Conservation (phyloP, 2,329 filamentous ascomycete species). For the Stachybotrys elegans region DNA sequence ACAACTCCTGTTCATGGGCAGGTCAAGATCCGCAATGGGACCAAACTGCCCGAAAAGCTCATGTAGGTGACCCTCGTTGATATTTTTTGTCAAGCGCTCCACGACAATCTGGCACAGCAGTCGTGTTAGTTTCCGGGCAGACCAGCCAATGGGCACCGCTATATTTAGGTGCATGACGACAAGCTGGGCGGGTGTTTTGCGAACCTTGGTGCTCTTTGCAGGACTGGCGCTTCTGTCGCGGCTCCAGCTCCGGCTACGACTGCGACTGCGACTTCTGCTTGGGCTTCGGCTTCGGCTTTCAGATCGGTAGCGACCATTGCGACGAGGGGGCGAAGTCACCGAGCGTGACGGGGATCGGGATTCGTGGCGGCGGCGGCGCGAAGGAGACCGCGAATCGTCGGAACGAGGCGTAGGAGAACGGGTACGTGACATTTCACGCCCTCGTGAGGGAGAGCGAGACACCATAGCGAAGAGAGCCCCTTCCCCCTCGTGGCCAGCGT, state of each 20-base stretch:
- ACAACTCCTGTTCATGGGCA: constrained; percentile 87
- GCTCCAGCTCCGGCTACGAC: constrained; percentile 28
- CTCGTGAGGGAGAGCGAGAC: constrained; percentile 25
- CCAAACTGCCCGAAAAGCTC: constrained; percentile 94
- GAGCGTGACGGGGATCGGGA: constrained; percentile 29
- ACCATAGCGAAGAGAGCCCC: no score
- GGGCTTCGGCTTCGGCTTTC: constrained; percentile 15
- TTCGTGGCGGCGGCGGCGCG: constrained; percentile 23
- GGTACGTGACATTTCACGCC: constrained; percentile 26
- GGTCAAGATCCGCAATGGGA: constrained; percentile 76
- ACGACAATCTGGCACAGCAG: constrained; percentile 69
- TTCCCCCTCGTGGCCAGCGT: no score
- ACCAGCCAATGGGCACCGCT: background rate
- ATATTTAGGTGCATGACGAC: background rate
- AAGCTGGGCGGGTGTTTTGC: constrained; percentile 7
- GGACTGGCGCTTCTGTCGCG: constrained; percentile 33
- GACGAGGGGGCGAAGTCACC: constrained; percentile 22
- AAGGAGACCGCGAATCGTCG: constrained; percentile 26
- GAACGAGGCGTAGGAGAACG: constrained; percentile 30
- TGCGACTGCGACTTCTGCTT: constrained; percentile 22
- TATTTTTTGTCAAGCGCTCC: constrained; percentile 91
- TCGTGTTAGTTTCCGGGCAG: constrained; percentile 8
- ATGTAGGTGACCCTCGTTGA: constrained; percentile 79
- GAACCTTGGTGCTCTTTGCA: constrained; percentile 48
- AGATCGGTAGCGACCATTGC: constrained; percentile 26